Base-by-base conservation (phyloP, 352 stramenopile species). In the Albugo laibachii region DNA sequence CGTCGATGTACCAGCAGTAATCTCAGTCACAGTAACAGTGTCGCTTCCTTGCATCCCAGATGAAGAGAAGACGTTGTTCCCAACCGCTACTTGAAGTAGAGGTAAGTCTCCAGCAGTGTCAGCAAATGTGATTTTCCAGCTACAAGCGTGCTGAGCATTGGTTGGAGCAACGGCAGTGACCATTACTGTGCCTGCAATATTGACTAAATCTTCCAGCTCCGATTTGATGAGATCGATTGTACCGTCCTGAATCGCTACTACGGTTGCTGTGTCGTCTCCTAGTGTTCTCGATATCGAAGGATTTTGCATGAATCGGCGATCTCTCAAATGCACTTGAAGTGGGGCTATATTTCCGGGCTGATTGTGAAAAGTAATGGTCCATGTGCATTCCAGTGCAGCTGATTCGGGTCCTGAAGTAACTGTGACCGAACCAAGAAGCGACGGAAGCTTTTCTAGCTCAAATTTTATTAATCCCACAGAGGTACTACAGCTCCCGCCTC, bases 151-250 rank as follows among this genome's bases (percentile, higher is more conserved):
- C 11, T 63, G 52, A 11, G 67, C 47, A n/a, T 66, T 63, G 20
- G 61, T 56, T 1, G 65, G 59, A 18, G 58, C 55, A 14, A 53
- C 16, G 13, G 49, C 65, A 40, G 67, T 37, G 16, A 96, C 86
- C 2, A 70, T 93, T 10, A 98, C 88, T 40, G 74, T 63, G 11
- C 76, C 86, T 19, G 97, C 84, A 8, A 31, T 31, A 19, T 87
- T 93, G 8, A 55, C 58, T 13, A 98, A 66, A 42, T 78, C 71
- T 50, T 96, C 86, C 13, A 98, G 78, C 53, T 97, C 87, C 0
- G 85, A 69, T 60, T 97, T 94, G 53, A 98, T 88, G n/a, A 95
- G 72, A 49, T 97, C 79, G 37, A 95, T 80, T 8, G 78, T 65
- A 1, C 85, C 85, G 31, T 93, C 69, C 14, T 60, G 56, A 36